Conservation (phyloP, 768 basidiomycete species). For the Coprinellus micaceus region DNA sequence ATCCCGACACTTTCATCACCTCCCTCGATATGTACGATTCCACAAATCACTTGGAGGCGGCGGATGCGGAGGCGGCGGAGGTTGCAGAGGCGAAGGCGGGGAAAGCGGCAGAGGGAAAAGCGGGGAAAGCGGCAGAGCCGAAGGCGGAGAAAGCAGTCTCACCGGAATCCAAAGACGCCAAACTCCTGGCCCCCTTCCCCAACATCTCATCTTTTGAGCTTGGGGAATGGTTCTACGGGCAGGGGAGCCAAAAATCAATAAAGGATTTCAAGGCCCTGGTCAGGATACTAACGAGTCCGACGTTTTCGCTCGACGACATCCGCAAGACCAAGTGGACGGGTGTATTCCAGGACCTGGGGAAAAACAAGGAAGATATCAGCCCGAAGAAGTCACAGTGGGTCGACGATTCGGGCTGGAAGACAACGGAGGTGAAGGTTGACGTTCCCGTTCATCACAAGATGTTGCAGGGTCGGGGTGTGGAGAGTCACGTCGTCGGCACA, state of each 20-base stretch:
- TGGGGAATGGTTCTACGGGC: not conserved
- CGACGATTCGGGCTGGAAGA: not conserved
- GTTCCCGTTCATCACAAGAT: not conserved
- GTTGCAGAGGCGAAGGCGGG: not conserved
- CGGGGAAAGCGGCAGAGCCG: not conserved
- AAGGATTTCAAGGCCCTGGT: conserved; percentile 1
- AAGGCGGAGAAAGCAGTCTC: not conserved
- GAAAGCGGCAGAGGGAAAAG: not conserved
- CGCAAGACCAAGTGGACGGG: not conserved
- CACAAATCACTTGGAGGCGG: not conserved
- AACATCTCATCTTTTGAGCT: conserved; percentile 1
- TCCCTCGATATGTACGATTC: not conserved
- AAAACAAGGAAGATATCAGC: not conserved
- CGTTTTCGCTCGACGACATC: not conserved
- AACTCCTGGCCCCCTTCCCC: not conserved
- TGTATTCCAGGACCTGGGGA: not conserved
- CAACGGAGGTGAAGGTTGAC: not conserved
- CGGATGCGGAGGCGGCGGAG: not conserved
- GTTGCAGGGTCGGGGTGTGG: not conserved
- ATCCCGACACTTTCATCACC: not conserved
- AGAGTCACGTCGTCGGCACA: not conserved
- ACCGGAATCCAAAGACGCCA: not conserved
- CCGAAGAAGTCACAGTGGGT: not conserved
- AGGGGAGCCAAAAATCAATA: not conserved
- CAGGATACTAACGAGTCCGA: not conserved